Conservation (phyloP, 441 rosid species). For the Eugenia klotzschiana region DNA sequence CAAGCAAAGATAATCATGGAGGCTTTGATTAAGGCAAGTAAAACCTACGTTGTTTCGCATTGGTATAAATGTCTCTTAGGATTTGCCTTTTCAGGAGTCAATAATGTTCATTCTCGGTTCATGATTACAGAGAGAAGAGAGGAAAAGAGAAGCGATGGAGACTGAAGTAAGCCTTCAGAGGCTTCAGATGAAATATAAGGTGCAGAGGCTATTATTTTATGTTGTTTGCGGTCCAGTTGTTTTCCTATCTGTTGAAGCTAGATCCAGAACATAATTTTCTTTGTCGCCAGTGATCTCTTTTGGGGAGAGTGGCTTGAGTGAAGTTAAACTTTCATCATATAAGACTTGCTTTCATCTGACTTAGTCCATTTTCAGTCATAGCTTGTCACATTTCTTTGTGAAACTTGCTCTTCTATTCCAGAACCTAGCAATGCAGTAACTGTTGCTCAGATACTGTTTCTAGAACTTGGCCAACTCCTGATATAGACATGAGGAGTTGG, state of each 20-base stretch:
- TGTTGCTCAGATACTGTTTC: neutral
- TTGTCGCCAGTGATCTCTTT: neutral
- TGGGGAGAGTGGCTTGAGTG: neutral
- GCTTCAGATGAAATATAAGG: constrained; percentile 84
- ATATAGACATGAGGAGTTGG: neutral
- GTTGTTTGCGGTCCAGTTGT: neutral
- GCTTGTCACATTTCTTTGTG: neutral
- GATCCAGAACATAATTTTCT: neutral
- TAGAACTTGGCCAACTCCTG: neutral
- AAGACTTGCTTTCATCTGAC: neutral
- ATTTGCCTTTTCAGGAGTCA: neutral
- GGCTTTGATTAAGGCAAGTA: constrained; percentile 67
- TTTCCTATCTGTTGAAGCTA: neutral
- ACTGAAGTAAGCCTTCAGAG: constrained; percentile 81
- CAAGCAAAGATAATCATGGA: constrained; percentile 85
- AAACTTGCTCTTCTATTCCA: neutral
- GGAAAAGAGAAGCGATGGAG: constrained; percentile 84
- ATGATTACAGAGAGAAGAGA: constrained; percentile 72
- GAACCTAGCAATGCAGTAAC: neutral
- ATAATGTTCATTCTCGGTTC: neutral
- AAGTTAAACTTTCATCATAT: neutral
- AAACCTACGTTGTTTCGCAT: constrained; percentile 1
- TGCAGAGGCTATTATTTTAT: constrained; percentile 5
- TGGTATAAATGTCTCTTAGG: neutral
- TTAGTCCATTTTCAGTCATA: neutral